phyloP scores from a whole-genome alignment of 2,329 filamentous ascomycete species.

The Colletotrichum sojae region DNA sequence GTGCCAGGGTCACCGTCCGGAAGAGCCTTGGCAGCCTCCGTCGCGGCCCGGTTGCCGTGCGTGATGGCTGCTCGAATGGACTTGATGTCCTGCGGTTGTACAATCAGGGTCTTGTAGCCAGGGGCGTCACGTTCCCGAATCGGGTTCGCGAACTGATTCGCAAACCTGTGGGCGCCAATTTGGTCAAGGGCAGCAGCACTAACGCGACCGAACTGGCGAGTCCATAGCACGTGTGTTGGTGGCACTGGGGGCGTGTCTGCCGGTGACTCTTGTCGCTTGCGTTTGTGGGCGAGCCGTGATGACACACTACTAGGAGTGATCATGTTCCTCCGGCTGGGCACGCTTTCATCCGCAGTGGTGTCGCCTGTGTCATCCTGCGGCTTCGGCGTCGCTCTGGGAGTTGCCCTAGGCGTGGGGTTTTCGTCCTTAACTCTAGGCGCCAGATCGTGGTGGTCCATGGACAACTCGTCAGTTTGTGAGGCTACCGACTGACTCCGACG shows the following conservation, averaged over 20 bases:
- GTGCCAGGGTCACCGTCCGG: constrained; percentile 71
- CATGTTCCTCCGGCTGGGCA: constrained; percentile 55
- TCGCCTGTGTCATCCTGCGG: constrained; percentile 69
- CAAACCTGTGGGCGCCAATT: constrained; percentile 82
- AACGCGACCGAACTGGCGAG: constrained; percentile 81
- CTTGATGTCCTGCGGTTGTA: constrained; percentile 83
- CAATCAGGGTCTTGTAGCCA: constrained; percentile 80
- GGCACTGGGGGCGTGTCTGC: constrained; percentile 64
- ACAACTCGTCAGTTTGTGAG: constrained; percentile 64
- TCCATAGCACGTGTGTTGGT: constrained; percentile 80
- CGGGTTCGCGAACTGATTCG: constrained; percentile 83
- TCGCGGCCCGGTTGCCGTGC: constrained; percentile 77
- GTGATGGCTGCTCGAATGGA: constrained; percentile 82
- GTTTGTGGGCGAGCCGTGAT: constrained; percentile 60
- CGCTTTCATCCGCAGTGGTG: constrained; percentile 69
- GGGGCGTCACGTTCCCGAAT: constrained; percentile 83
- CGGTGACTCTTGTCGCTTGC: constrained; percentile 70
- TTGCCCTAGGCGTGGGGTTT: constrained; percentile 59
- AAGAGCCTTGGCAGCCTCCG: constrained; percentile 72
- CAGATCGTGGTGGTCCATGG: constrained; percentile 57
- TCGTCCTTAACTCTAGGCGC: constrained; percentile 71
- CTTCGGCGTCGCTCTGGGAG: constrained; percentile 52
- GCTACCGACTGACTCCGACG: constrained; percentile 62
- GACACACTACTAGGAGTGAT: constrained; percentile 55
- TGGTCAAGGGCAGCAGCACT: constrained; percentile 81